A percentile compares a stretch with the other conserved stretches of the same genome.
These are phyloP conservation scores for Aspergillus panamensis DNA, from an alignment of 495 filamentous ascomycete species.

Conservation along the genomic window DNA sequence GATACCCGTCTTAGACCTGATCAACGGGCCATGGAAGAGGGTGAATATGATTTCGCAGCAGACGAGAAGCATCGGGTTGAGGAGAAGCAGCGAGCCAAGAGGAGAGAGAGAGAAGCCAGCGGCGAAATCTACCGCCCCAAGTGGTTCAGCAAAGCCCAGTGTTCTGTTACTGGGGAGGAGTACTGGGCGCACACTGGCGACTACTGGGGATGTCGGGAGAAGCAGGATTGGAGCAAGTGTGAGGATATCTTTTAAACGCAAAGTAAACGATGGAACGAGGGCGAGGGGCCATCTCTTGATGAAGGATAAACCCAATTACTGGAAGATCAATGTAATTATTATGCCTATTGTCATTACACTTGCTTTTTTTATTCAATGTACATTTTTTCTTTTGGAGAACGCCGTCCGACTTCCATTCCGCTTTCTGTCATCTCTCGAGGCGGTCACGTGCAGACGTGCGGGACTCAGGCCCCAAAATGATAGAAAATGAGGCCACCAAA, in stretches of 20 bases:
- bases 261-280: neutral
- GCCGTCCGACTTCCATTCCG: too few relatives aligned
- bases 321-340: neutral
- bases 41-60: slow-evolving; percentile 88
- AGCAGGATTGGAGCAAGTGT: slow-evolving; percentile 50
- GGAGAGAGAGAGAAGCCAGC: slow-evolving; percentile 65
- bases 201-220: slow-evolving; percentile 70
- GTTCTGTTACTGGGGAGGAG: slow-evolving; percentile 78
- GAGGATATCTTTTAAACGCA: slow-evolving; percentile 62
- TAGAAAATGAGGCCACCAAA: neutral
- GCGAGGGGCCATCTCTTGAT: neutral
- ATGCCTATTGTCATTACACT: neutral
- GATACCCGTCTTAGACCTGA: slow-evolving; percentile 89
- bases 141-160: slow-evolving; percentile 75
- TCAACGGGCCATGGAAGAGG: slow-evolving; percentile 98
- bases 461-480: slow-evolving; percentile 3
- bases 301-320: too few relatives aligned
- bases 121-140: slow-evolving; percentile 80
- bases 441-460: neutral
- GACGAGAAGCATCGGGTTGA: slow-evolving; percentile 93
- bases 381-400: too few relatives aligned
- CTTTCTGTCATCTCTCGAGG: neutral
- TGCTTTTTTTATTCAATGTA: neutral
- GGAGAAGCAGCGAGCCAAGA: slow-evolving; percentile 81
- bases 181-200: slow-evolving; percentile 85